Percentiles rank a stretch among this genome's conserved stretches.
These are phyloP conservation scores for Cystofilobasidium bisporidii DNA, from an alignment of 768 basidiomycete species.

Conservation along the genomic window DNA sequence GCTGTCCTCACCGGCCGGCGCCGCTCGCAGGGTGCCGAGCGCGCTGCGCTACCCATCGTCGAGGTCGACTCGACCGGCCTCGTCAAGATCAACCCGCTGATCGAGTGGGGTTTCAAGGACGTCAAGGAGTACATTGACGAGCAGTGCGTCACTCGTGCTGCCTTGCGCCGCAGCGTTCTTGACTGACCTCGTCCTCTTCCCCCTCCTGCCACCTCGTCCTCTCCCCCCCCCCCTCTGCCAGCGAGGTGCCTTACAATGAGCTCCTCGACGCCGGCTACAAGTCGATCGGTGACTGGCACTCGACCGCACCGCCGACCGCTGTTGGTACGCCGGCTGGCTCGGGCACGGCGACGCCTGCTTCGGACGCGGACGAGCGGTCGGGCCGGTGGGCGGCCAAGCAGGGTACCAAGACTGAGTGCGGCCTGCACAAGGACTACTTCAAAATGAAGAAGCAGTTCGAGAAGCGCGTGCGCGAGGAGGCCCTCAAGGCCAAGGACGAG, in stretches of 20 bases:
- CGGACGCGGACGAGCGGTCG: constrained; percentile 67
- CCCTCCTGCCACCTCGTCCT: background rate
- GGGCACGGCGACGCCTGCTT: constrained; percentile 36
- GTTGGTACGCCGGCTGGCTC: constrained; percentile 36
- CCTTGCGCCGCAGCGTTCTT: background rate
- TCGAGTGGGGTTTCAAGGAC: constrained; percentile 70
- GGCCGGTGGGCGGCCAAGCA: constrained; percentile 79
- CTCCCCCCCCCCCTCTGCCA: constrained; percentile 12
- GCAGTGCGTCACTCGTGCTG: constrained; percentile 42
- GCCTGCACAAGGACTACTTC: constrained; percentile 85
- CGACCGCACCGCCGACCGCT: constrained; percentile 50
- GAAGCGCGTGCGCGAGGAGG: constrained; percentile 19
- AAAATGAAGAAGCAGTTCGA: constrained; percentile 43
- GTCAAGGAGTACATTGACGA: constrained; percentile 76
- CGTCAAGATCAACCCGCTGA: constrained; percentile 88
- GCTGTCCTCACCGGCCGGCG: constrained; percentile 92
- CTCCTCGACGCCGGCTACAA: constrained; percentile 85
- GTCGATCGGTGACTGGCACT: constrained; percentile 97
- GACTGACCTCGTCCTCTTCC: background rate
- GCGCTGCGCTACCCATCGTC: constrained; percentile 68
- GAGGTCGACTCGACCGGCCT: constrained; percentile 85
- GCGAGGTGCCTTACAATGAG: constrained; percentile 72
- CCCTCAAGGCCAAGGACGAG: constrained; percentile 13
- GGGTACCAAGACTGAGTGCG: constrained; percentile 80
- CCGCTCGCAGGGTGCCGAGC: constrained; percentile 84